Evolutionary conservation across 2,329 filamentous ascomycete species (phyloP), one percentile per base, ranked within the genome.

Genomic region (Lachnellula suecica): DNA sequence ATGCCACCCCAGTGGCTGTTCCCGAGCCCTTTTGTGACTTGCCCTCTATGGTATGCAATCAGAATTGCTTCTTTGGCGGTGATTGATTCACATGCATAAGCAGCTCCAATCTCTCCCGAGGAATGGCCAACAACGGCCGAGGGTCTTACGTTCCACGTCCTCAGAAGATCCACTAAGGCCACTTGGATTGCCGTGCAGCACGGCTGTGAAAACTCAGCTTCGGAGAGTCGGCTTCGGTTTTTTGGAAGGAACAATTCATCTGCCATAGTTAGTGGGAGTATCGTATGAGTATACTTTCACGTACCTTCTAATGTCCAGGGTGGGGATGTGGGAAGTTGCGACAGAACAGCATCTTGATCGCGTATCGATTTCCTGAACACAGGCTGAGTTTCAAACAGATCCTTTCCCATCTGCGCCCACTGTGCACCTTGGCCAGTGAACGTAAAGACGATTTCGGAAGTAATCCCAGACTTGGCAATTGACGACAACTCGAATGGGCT

Each of bases 21-120:
- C 35, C 51, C 29, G 44, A 54, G 10, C 7, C 3, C 15, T n/a
- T 3, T 4, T 8, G 34, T 29, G 2, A 22, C 25, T 0, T 58
- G 17, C 52, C 51, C 51, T 17, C 51, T 31, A 37, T 46, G 51
- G 22, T 45, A 51, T 17, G 51, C 51, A n/a, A 47, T 42, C n/a
- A 19, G 13, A 9, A 67, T 60, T 17, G 70, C 70, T 23, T 66
- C 61, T 4, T 60, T 54, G 7, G 57, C 54, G 8, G 60, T 63
- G 1, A 74, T 40, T 1, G 61, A 58, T 3, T 68, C 70, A 2
- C 69, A 59, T 0, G 72, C 66, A 45, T 72, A 77, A 0, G 74
- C 74, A 2, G 74, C 74, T 2, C 62, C 73, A 20, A 77, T 75
- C 50, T 78, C 75, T 10, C 75, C 75, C 3, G 51, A 57, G 1